phyloP scores from a whole-genome alignment of 2,329 filamentous ascomycete species.

The Xylariomycetidae sp. region DNA sequence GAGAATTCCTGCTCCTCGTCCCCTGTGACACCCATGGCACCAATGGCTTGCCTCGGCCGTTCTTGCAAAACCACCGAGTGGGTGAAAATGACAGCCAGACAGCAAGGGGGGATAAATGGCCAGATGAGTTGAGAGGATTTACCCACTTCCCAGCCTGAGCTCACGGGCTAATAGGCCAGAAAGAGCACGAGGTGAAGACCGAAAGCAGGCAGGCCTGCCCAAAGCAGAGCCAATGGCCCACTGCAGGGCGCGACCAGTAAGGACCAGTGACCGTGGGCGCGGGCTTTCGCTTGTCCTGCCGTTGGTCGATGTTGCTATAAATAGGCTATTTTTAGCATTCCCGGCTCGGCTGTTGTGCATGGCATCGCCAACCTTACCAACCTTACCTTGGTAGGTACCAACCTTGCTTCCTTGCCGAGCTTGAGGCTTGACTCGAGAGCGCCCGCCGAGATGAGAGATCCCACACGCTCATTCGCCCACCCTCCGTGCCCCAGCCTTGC shows the following conservation, averaged over 20 bases:
- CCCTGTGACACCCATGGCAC: too few relatives aligned
- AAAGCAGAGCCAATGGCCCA: constrained; percentile 4
- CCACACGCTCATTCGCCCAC: too few relatives aligned
- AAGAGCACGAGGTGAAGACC: constrained; percentile 10
- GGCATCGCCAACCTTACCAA: constrained; percentile 13
- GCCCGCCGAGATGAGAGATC: neutral
- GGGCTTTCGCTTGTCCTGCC: neutral
- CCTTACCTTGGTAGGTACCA: too few relatives aligned
- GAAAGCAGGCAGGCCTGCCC: neutral
- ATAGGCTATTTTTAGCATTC: constrained; percentile 29
- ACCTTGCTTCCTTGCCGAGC: constrained; percentile 1
- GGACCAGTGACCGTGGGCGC: too few relatives aligned
- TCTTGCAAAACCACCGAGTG: constrained; percentile 9
- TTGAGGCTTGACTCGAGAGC: too few relatives aligned
- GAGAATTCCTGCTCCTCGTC: too few relatives aligned
- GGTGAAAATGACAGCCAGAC: constrained; percentile 10
- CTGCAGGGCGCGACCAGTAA: constrained; percentile 6
- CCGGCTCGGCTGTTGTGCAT: constrained; percentile 20
- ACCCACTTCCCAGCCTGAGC: constrained; percentile 15
- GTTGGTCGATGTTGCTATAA: constrained; percentile 20
- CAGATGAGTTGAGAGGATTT: constrained; percentile 13
- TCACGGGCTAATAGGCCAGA: constrained; percentile 19
- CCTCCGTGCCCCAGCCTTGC: constrained; percentile 16
- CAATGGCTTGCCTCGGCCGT: constrained; percentile 13
- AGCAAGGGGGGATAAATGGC: constrained; percentile 15